phyloP scores from a whole-genome alignment of 1,284 basidiomycete genomes.

The Naganishia albida region DNA sequence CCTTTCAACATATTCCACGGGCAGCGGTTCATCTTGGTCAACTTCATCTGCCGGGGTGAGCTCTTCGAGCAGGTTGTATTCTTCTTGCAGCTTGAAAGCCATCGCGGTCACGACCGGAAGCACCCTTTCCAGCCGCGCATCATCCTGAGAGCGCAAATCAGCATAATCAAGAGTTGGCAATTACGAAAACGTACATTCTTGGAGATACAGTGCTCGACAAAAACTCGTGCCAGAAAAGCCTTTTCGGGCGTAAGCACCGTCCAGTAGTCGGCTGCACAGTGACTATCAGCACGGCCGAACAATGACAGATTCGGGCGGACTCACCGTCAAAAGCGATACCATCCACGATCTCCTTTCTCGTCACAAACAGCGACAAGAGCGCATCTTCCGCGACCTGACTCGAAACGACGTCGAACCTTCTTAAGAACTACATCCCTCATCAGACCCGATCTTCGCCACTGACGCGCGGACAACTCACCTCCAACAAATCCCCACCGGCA shows the following conservation, averaged over 20 bases:
- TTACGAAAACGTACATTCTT: constrained; percentile 54
- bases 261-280: constrained; percentile 70
- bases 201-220: constrained; percentile 74
- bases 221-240: constrained; percentile 79
- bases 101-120: constrained; percentile 88
- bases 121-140: constrained; percentile 68
- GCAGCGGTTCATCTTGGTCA: constrained; percentile 59
- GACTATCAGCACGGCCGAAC: neutral
- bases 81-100: constrained; percentile 79
- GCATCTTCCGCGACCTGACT: constrained; percentile 68
- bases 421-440: constrained; percentile 58
- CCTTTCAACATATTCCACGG: constrained; percentile 56
- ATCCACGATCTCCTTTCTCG: constrained; percentile 64
- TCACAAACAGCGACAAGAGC: constrained; percentile 65
- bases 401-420: constrained; percentile 64
- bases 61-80: constrained; percentile 70
- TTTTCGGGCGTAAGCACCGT: constrained; percentile 72
- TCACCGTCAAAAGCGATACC: constrained; percentile 70
- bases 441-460: neutral
- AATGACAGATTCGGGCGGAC: constrained; percentile 39
- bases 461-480: constrained; percentile 42
- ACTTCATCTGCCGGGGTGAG: constrained; percentile 37
- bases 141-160: constrained; percentile 55
- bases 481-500: constrained; percentile 56
- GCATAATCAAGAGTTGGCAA: no score